phyloP scores from a whole-genome alignment of 371 early-diverging fungal genomes.

The Rhizopus arrhizus region DNA sequence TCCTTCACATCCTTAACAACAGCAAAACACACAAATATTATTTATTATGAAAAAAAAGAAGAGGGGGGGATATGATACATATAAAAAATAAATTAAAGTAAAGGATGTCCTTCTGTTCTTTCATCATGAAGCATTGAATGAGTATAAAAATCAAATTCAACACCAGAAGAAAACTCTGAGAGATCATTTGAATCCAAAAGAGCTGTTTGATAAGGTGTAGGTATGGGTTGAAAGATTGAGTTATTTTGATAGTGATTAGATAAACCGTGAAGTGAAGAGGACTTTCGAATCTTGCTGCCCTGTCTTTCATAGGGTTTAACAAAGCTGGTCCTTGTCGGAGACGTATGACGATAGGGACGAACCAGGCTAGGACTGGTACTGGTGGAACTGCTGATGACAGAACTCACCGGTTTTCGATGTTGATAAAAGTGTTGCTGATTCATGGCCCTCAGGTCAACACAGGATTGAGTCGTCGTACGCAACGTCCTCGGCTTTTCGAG shows the following conservation, averaged over 20 bases:
- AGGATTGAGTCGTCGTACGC: slow-evolving; percentile 21
- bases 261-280: slow-evolving; percentile 19
- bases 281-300: slow-evolving; percentile 17
- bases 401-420: slow-evolving; percentile 19
- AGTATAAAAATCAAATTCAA: slow-evolving; percentile 2
- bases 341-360: slow-evolving; percentile 15
- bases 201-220: slow-evolving; percentile 17
- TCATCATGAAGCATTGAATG: slow-evolving; percentile 1
- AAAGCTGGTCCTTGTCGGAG: neutral
- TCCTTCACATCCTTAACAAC: slow-evolving; percentile 14
- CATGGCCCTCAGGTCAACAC: slow-evolving; percentile 26
- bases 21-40: neutral
- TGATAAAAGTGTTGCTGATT: slow-evolving; percentile 18
- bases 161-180: neutral
- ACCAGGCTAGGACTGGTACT: neutral
- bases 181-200: slow-evolving; percentile 4
- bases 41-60: neutral
- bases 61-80: too few relatives aligned
- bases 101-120: slow-evolving; percentile 26
- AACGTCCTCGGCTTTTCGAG: neutral
- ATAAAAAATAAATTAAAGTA: slow-evolving; percentile 13
- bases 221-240: neutral
- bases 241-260: slow-evolving; percentile 20
- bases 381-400: slow-evolving; percentile 10
- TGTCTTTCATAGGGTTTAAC: neutral